phyloP scores from a whole-genome alignment of 352 stramenopile genomes.

The Aphanomyces cochlioides region DNA sequence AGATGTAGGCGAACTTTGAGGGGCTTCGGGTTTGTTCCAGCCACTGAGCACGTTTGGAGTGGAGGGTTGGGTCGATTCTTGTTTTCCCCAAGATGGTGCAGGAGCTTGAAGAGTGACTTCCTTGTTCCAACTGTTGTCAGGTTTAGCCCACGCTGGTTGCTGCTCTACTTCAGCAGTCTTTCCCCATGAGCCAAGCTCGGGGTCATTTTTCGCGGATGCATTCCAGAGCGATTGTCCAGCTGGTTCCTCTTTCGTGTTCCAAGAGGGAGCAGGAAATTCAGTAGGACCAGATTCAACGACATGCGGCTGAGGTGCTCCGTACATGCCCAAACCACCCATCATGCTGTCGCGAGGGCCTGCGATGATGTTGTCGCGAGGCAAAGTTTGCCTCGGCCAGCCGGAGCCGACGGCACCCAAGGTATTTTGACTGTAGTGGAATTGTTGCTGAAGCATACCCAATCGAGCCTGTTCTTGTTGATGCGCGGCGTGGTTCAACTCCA shows the following conservation, averaged over 20 bases:
- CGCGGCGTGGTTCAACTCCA: constrained; percentile 69
- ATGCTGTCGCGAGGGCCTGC: constrained; percentile 4
- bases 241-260: constrained; percentile 7
- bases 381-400: not conserved
- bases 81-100: not conserved
- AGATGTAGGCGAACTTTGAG: not conserved
- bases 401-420: not conserved
- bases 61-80: constrained; percentile 2
- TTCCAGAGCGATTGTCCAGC: not conserved
- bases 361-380: constrained; percentile 14
- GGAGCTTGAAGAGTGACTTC: not conserved
- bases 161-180: not conserved
- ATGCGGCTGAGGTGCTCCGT: not conserved
- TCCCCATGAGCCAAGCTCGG: not conserved
- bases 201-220: constrained; percentile 6
- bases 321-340: constrained; percentile 17
- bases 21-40: constrained; percentile 6
- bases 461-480: constrained; percentile 57
- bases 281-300: not conserved
- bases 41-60: not conserved
- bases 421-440: constrained; percentile 56
- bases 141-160: not conserved
- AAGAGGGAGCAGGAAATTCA: not conserved
- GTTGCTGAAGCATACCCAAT: constrained; percentile 36
- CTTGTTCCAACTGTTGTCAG: not conserved